Percentiles rank a stretch among this genome's conserved stretches.
Evolutionary conservation across 176 grass and related monocot genomes (phyloP).

Genomic region (Chrysopogon serrulatus): DNA sequence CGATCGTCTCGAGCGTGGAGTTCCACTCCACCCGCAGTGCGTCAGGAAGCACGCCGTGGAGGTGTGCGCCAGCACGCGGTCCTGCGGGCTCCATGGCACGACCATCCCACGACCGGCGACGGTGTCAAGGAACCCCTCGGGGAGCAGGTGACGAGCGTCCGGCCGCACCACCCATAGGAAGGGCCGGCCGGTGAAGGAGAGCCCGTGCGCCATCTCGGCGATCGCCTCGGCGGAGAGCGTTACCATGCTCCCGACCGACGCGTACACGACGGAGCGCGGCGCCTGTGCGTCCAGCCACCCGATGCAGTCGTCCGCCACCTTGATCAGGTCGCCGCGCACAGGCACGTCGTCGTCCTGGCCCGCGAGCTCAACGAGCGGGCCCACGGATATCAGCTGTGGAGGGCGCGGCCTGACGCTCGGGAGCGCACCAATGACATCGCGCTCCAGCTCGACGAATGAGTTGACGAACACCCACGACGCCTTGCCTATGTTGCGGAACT

Average conservation of each 20-base stretch:
- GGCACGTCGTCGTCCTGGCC: neutral
- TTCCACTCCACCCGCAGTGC: slow-evolving; percentile 69
- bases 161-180: neutral
- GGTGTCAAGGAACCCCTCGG: neutral
- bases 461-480: neutral
- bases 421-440: neutral
- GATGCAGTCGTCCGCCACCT: neutral
- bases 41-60: slow-evolving; percentile 41
- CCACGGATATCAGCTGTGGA: neutral
- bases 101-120: neutral
- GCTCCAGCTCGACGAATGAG: neutral
- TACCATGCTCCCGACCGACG: neutral
- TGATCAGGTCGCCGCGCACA: neutral
- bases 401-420: neutral
- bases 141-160: neutral
- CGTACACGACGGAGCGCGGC: neutral
- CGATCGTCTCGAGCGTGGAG: slow-evolving; percentile 45
- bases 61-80: neutral
- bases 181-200: neutral
- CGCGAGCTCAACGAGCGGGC: neutral
- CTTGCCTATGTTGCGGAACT: neutral
- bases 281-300: neutral
- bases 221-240: neutral
- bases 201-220: neutral
- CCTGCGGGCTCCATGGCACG: neutral